These are phyloP conservation scores for Microbotryum silenes-acaulis DNA, from an alignment of 1,284 basidiomycete species.

Conservation along the genomic window DNA sequence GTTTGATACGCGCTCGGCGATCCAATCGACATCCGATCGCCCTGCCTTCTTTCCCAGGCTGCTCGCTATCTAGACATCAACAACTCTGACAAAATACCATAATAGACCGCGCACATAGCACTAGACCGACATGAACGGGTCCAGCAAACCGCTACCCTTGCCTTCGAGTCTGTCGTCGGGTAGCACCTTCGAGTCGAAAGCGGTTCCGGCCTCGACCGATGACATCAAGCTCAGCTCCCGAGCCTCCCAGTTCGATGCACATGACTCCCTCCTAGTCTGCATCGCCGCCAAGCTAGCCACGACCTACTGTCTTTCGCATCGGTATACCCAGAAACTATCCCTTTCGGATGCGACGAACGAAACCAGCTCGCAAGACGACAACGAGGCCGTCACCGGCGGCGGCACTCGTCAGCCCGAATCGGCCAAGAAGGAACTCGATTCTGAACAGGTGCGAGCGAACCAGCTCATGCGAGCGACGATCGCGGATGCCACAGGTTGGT, in stretches of 20 bases:
- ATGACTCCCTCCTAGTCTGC: conserved; percentile 9
- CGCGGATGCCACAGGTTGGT: conserved; percentile 10
- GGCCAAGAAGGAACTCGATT: conserved; percentile 10
- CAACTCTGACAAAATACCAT: too few species aligned
- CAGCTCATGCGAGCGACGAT: not conserved
- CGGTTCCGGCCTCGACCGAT: too few species aligned
- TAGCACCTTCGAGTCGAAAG: too few species aligned
- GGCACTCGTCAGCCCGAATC: not conserved
- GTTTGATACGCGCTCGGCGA: too few species aligned
- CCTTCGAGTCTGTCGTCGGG: too few species aligned
- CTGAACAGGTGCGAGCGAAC: conserved; percentile 12
- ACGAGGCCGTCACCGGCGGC: not conserved
- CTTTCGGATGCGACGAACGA: conserved; percentile 1
- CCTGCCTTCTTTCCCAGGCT: too few species aligned
- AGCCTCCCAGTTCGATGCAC: conserved; percentile 1
- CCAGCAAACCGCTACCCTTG: too few species aligned
- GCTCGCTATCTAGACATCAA: too few species aligned
- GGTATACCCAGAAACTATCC: conserved; percentile 17
- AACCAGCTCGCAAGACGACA: not conserved
- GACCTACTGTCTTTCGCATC: conserved; percentile 8
- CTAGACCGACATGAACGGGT: too few species aligned
- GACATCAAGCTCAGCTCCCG: too few species aligned
- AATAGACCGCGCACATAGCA: too few species aligned
- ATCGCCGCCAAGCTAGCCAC: conserved; percentile 20
- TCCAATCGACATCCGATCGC: too few species aligned